Percentiles rank a stretch among this genome's conserved stretches.
Evolutionary conservation across 2,329 filamentous ascomycete species (phyloP).

Genomic region (Colletotrichum tofieldiae): DNA sequence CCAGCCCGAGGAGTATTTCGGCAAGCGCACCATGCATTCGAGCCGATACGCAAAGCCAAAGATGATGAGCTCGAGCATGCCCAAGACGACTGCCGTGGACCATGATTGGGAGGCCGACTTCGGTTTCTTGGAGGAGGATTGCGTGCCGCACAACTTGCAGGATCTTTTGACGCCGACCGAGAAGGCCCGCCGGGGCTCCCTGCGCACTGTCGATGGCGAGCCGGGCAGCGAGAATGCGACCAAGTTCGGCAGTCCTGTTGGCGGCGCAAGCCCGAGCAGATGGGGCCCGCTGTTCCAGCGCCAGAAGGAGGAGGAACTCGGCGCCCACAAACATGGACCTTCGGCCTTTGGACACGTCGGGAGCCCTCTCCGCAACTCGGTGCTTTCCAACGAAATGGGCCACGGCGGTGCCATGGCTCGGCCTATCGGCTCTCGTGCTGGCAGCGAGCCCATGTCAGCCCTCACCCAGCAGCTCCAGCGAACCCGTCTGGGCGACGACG

Average conservation of each 20-base stretch:
- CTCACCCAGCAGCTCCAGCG: conserved; percentile 76
- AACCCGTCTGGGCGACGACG: conserved; percentile 67
- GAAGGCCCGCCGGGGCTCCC: conserved; percentile 75
- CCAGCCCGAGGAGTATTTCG: conserved; percentile 76
- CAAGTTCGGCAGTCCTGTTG: conserved; percentile 74
- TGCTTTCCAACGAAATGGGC: conserved; percentile 69
- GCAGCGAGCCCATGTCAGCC: conserved; percentile 70
- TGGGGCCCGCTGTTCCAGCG: conserved; percentile 75
- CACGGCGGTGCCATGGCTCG: conserved; percentile 55
- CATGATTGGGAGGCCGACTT: conserved; percentile 79
- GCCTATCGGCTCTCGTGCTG: conserved; percentile 59
- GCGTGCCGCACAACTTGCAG: conserved; percentile 81
- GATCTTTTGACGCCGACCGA: conserved; percentile 78
- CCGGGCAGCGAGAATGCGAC: conserved; percentile 62
- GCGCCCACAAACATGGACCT: conserved; percentile 54
- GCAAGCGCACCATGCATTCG: conserved; percentile 81
- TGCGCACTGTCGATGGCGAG: conserved; percentile 70
- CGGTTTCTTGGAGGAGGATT: conserved; percentile 86
- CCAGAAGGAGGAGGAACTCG: conserved; percentile 70
- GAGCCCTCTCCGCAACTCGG: conserved; percentile 76
- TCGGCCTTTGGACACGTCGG: conserved; percentile 79
- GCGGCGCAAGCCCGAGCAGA: conserved; percentile 71
- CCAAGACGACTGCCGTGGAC: conserved; percentile 75
- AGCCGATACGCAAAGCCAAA: conserved; percentile 78
- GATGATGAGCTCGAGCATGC: conserved; percentile 78